Evolutionary conservation across 192 early-diverging fungal genomes (phyloP).

Genomic region (Diversispora epigaea): DNA sequence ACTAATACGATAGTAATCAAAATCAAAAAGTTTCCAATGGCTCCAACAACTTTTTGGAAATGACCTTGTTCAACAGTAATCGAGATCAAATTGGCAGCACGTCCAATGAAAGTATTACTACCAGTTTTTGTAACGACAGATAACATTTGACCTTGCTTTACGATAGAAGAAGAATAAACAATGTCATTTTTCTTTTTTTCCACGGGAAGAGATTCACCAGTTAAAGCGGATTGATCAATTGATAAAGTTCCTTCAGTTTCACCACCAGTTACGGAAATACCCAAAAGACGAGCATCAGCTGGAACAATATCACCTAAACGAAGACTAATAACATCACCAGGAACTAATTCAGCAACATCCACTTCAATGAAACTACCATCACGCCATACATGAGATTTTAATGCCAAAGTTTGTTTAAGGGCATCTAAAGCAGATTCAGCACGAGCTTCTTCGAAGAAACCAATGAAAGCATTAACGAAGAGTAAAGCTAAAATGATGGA

Average conservation of each 20-base stretch:
- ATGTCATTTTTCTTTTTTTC: conserved; percentile 77
- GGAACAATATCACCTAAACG: conserved; percentile 95
- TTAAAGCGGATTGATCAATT: conserved; percentile 92
- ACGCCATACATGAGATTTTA: conserved; percentile 80
- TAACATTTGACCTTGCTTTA: conserved; percentile 94
- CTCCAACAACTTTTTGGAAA: conserved; percentile 94
- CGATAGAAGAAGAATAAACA: conserved; percentile 89
- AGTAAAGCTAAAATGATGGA: conserved; percentile 79
- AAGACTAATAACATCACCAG: conserved; percentile 88
- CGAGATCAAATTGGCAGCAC: conserved; percentile 89
- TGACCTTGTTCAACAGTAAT: conserved; percentile 92
- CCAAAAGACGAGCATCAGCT: conserved; percentile 83
- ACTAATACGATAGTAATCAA: conserved; percentile 77
- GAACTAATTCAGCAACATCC: conserved; percentile 76
- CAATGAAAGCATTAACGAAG: conserved; percentile 87
- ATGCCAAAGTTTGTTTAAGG: conserved; percentile 89
- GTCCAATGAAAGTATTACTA: conserved; percentile 90
- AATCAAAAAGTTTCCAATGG: conserved; percentile 92
- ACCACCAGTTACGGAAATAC: conserved; percentile 75
- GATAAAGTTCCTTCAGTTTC: conserved; percentile 73
- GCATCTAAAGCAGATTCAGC: conserved; percentile 93
- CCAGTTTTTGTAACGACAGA: conserved; percentile 92
- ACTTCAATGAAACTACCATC: conserved; percentile 74
- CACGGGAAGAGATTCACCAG: conserved; percentile 92
- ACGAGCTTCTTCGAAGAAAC: conserved; percentile 91